Evolutionary conservation across 2,329 filamentous ascomycete species (phyloP), one percentile per base, ranked within the genome.

Genomic region (Fusarium aywerte): DNA sequence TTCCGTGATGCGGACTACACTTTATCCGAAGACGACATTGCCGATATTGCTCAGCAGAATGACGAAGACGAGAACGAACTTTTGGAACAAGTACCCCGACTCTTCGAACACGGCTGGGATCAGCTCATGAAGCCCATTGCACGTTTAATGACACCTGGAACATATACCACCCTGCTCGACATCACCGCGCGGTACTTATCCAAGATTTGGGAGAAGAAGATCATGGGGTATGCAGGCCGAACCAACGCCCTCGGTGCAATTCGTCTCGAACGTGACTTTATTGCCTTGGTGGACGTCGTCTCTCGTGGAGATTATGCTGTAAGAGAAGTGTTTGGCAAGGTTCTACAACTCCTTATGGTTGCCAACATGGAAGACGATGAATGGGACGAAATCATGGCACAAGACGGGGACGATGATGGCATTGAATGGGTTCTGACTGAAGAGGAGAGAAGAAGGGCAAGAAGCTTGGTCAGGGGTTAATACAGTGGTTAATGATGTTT

Each of bases 361-460:
- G 89, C 95, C 76, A 95, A 94, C 71, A 96, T 97, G 93, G 94
- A 97, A 76, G 92, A 96, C 32, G 94, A 97, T 58, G 95, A 97
- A 79, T 97, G 93, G 92, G 92, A 95, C 45, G 93, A 96, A 77
- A 78, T 94, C 36, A 74, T 78, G 8, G 79, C 84, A 38, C 60
- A 76, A 23, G 79, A 82, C 31, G 83, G 81, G 33, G 86, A 89
- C 45, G 66, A 69, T 13, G 89, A 87, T 48, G 90, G 87, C 12
- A 88, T 96, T 74, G 83, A 85, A 49, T 93, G 91, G 91, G 85
- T 90, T 43, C 72, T 94, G 65, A 90, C 84, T 59, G 84, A 85
- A 39, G 92, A 94, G 58, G 93, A 97, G 80, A 88, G 91, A 76
- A 84, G 83, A 68, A 86, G 87, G 73, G 92, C 92, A 11, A 87